Evolutionary conservation across 1,284 basidiomycete genomes (phyloP).

Genomic region (Veloporphyrellus conicus): DNA sequence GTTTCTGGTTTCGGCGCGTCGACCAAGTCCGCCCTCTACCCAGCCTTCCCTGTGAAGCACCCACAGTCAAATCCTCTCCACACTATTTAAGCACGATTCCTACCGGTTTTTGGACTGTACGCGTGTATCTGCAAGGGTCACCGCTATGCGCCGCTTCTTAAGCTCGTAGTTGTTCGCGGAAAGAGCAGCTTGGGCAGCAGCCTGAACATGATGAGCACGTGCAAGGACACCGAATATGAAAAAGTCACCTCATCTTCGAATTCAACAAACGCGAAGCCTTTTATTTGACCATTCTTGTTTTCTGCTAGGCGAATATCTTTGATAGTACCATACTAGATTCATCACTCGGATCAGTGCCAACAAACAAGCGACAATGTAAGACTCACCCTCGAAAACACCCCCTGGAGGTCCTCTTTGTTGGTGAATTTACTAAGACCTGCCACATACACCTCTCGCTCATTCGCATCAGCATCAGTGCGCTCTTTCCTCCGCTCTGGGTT

Average conservation of each 20-base stretch:
- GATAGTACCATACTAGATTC: slow-evolving; percentile 68
- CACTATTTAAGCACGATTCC: slow-evolving; percentile 6
- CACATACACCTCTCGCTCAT: slow-evolving; percentile 81
- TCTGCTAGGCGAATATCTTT: slow-evolving; percentile 77
- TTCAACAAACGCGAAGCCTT: slow-evolving; percentile 93
- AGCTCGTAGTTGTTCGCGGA: slow-evolving; percentile 80
- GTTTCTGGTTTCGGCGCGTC: slow-evolving; percentile 58
- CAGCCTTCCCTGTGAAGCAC: slow-evolving; percentile 35
- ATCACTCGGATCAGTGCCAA: slow-evolving; percentile 8
- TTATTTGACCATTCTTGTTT: slow-evolving; percentile 67
- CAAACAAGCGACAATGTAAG: background rate
- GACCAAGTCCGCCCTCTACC: slow-evolving; percentile 54
- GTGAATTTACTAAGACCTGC: slow-evolving; percentile 77
- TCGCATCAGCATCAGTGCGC: slow-evolving; percentile 78
- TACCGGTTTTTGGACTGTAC: slow-evolving; percentile 55
- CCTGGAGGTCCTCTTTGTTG: slow-evolving; percentile 68
- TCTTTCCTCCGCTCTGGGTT: slow-evolving; percentile 87
- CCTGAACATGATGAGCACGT: slow-evolving; percentile 39
- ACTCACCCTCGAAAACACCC: slow-evolving; percentile 69
- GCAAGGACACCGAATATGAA: background rate
- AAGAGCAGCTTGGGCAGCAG: slow-evolving; percentile 68
- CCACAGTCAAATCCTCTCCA: background rate
- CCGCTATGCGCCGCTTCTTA: slow-evolving; percentile 79
- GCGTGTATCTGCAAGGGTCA: slow-evolving; percentile 77
- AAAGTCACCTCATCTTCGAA: slow-evolving; percentile 70